Evolutionary conservation across 768 basidiomycete genomes (phyloP).

Genomic region (Chalciporus piperatus): DNA sequence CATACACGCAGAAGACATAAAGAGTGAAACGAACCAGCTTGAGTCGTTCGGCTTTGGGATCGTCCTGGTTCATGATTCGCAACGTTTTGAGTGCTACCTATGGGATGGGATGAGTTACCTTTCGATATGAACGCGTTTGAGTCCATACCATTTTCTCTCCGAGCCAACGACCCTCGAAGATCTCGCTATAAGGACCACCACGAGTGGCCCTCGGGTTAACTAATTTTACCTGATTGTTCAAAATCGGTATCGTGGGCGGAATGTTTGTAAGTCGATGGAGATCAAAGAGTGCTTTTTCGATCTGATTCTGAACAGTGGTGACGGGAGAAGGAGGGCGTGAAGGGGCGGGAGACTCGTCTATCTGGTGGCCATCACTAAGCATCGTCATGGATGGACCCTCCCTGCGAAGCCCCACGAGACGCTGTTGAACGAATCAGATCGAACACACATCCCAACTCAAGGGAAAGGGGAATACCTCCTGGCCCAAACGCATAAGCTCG

Average conservation of each 20-base stretch:
- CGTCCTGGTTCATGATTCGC: slow-evolving; percentile 43
- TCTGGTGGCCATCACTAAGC: slow-evolving; percentile 16
- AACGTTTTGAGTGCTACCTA: slow-evolving; percentile 60
- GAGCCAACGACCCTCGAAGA: slow-evolving; percentile 55
- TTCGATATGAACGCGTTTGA: not conserved
- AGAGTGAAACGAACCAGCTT: slow-evolving; percentile 13
- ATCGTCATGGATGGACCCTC: slow-evolving; percentile 8
- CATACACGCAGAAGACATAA: not conserved
- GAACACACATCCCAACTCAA: not conserved
- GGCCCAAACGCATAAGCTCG: slow-evolving; percentile 51
- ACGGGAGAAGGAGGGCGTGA: slow-evolving; percentile 23
- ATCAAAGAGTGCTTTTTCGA: slow-evolving; percentile 44
- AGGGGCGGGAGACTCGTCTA: slow-evolving; percentile 21
- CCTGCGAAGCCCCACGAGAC: slow-evolving; percentile 17
- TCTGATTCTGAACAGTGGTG: slow-evolving; percentile 34
- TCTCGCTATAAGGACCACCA: slow-evolving; percentile 53
- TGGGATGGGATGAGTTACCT: not conserved
- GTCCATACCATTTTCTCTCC: slow-evolving; percentile 45
- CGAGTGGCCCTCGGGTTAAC: slow-evolving; percentile 37
- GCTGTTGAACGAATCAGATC: slow-evolving; percentile 11
- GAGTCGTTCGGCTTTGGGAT: slow-evolving; percentile 44
- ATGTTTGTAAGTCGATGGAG: slow-evolving; percentile 52
- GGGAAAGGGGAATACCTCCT: slow-evolving; percentile 35
- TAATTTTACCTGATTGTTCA: slow-evolving; percentile 51
- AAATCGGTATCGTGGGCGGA: slow-evolving; percentile 49